A percentile compares a stretch with the other conserved stretches of the same genome.
These are phyloP conservation scores for Penicillium italicum DNA, from an alignment of 2,329 filamentous ascomycete genomes.

Conservation along the genomic window DNA sequence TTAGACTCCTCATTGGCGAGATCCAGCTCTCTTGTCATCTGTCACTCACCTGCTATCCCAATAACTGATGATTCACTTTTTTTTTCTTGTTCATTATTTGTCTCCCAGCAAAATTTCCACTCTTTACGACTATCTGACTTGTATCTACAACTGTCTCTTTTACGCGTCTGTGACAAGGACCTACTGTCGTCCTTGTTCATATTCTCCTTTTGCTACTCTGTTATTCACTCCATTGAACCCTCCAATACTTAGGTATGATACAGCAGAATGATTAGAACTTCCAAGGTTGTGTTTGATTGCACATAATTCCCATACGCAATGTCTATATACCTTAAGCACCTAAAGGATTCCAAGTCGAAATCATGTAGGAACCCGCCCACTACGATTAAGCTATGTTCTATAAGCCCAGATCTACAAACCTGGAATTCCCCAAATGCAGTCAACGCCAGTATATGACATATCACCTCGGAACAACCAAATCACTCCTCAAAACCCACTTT, in stretches of 20 bases:
- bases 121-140: constrained; percentile 23
- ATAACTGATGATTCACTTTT: constrained; percentile 1
- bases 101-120: constrained; percentile 10
- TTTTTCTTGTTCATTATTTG: constrained; percentile 5
- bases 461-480: constrained; percentile 54
- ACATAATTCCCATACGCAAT: not conserved
- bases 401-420: not conserved
- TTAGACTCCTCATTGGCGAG: constrained; percentile 2
- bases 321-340: not conserved
- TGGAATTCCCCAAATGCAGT: not conserved
- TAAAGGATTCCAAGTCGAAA: not conserved
- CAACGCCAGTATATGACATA: not conserved
- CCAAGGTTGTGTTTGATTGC: not conserved
- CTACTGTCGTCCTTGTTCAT: constrained; percentile 23
- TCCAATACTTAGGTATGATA: not conserved
- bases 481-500: constrained; percentile 87
- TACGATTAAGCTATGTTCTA: not conserved
- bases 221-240: not conserved
- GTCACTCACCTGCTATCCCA: constrained; percentile 1
- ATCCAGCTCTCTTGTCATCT: not conserved
- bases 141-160: constrained; percentile 23
- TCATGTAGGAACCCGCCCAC: not conserved
- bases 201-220: constrained; percentile 12
- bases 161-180: constrained; percentile 13
- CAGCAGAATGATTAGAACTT: constrained; percentile 20